Evolutionary conservation across 2,329 filamentous ascomycete species (phyloP), one percentile per base, ranked within the genome.

Genomic region (Diaporthe sp.): DNA sequence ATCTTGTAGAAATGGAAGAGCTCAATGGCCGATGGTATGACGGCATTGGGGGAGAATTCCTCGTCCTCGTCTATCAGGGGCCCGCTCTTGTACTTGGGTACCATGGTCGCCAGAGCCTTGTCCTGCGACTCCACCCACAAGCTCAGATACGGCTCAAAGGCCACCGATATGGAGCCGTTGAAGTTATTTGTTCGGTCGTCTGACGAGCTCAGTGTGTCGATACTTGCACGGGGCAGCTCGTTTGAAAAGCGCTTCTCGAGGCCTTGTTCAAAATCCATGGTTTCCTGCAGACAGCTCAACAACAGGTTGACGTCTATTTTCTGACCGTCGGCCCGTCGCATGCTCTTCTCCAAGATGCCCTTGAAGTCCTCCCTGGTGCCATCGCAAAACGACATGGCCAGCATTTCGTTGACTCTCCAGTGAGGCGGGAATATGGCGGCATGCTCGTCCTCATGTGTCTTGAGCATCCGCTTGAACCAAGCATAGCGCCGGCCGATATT

Each of bases 51-150:
- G 57, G 95, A 94, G 83, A 98, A 98, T 74, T 99, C 97, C 80
- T 99, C 97, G 79, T 98, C 97, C 0, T 90, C 87, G 4, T 94
- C 92, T 55, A 95, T 89, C 3, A 98, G 88, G 0, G 95, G 94
- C 79, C 98, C 95, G 76, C 90, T 91, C 78, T 94, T 94, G 84
- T 98, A 98, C 82, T 92, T 95, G 0, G 95, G 95, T 78, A 99
- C 94, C 85, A 98, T 92, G 10, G 88, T 85, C 8, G 95, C 93
- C 75, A 98, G 88, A 80, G 98, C 93, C 84, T 92, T 96, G 84
- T 98, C 96, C 84, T 98, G 97, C 13, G 95, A 96, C 76, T 98
- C 96, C 2, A 99, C 95, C 97, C 97, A 99, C 5, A 99, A 87
- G 82, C 95, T 98, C 78, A 99, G 89, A 83, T 98, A 99, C 1